These are phyloP conservation scores for Sphagnum contortum DNA, from an alignment of 225 moss, liverwort and hornwort species.

Conservation along the genomic window DNA sequence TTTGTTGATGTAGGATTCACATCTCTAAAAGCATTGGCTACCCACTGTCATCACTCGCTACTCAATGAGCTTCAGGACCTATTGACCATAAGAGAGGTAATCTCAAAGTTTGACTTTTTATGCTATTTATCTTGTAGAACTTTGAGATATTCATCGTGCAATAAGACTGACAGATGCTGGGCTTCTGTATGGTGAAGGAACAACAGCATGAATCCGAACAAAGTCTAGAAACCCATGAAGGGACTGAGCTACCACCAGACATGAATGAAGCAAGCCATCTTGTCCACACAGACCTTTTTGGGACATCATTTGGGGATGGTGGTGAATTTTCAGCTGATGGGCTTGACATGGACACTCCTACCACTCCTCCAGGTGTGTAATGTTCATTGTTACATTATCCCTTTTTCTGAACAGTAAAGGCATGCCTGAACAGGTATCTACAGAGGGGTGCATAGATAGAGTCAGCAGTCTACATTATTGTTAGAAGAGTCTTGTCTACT, in stretches of 20 bases:
- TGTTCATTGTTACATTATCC: not conserved
- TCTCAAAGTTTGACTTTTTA: not conserved
- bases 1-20: not conserved
- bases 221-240: not conserved
- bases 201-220: constrained; percentile 3
- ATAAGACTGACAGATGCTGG: no score
- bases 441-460: not conserved
- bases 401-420: not conserved
- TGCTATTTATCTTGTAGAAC: not conserved
- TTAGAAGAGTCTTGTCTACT: not conserved
- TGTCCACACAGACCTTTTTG: not conserved
- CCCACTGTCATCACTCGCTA: no score
- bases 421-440: not conserved
- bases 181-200: constrained; percentile 2
- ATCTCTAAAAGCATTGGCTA: not conserved
- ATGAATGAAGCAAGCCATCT: not conserved
- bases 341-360: constrained; percentile 5
- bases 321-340: not conserved
- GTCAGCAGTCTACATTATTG: not conserved
- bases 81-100: not conserved
- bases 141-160: no score
- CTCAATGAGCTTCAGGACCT: not conserved
- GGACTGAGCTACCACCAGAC: not conserved
- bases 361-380: constrained; percentile 7
- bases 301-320: not conserved